Evolutionary conservation across 805 yeast species (phyloP).

Genomic region (Hanseniaspora clermontiae): DNA sequence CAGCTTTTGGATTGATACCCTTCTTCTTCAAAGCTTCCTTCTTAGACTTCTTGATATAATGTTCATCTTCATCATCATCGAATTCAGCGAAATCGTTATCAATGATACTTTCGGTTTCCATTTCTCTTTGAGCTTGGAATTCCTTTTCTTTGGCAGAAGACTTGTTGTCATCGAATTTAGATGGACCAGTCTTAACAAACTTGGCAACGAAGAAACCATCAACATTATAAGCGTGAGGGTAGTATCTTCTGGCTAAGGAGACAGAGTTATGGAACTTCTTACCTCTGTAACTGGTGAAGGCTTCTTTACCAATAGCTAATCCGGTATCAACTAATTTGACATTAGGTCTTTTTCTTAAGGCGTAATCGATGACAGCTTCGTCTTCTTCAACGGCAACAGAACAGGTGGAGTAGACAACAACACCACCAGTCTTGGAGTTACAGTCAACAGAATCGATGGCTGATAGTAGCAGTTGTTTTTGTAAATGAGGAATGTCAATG

Average conservation of each 20-base stretch:
- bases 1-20: conserved; percentile 56
- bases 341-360: conserved; percentile 88
- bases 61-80: conserved; percentile 62
- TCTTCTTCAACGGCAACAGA: conserved; percentile 97
- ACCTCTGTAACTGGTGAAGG: conserved; percentile 87
- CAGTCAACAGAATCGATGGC: conserved; percentile 98
- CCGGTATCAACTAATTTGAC: conserved; percentile 89
- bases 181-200: conserved; percentile 78
- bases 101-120: conserved; percentile 67
- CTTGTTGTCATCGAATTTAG: conserved; percentile 71
- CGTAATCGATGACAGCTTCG: conserved; percentile 97
- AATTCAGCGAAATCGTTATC: conserved; percentile 77
- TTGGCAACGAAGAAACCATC: conserved; percentile 98
- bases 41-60: conserved; percentile 55
- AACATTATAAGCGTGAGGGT: conserved; percentile 96
- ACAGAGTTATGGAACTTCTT: conserved; percentile 71
- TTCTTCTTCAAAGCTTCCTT: conserved; percentile 52
- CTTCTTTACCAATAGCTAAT: conserved; percentile 87
- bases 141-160: conserved; percentile 86
- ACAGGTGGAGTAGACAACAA: conserved; percentile 93
- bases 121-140: conserved; percentile 65
- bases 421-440: conserved; percentile 79
- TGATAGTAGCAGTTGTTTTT: conserved; percentile 79
- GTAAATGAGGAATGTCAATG: conserved; percentile 90
- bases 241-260: conserved; percentile 80